phyloP scores from a whole-genome alignment of 371 early-diverging fungal species.

The Blakeslea trispora region DNA sequence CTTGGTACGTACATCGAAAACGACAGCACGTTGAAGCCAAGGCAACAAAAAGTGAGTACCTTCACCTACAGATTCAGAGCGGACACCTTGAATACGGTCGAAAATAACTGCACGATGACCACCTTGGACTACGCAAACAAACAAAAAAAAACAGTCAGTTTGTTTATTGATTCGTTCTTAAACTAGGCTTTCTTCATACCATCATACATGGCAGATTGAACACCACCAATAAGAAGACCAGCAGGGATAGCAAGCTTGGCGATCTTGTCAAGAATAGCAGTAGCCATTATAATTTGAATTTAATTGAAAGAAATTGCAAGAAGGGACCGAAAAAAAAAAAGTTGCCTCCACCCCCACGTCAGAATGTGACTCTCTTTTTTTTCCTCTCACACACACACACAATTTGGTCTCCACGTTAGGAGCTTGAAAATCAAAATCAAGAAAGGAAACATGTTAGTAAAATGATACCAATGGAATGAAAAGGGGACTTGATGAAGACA shows the following conservation, averaged over 20 bases:
- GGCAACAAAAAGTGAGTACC: slow-evolving; percentile 98
- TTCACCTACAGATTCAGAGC: slow-evolving; percentile 77
- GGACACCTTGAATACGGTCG: slow-evolving; percentile 94
- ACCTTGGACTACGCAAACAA: slow-evolving; percentile 76
- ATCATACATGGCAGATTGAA: slow-evolving; percentile 90
- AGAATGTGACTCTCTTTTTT: too few species aligned
- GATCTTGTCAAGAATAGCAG: slow-evolving; percentile 56
- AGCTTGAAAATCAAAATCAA: too few species aligned
- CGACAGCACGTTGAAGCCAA: slow-evolving; percentile 82
- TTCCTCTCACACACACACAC: too few species aligned
- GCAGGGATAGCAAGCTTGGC: slow-evolving; percentile 69
- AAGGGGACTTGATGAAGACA: too few species aligned
- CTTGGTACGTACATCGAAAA: slow-evolving; percentile 89
- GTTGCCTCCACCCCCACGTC: too few species aligned
- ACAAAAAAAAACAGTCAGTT: slow-evolving; percentile 16
- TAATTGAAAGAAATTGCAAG: background rate
- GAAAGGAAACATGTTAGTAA: too few species aligned
- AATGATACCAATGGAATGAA: too few species aligned
- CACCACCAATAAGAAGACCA: slow-evolving; percentile 66
- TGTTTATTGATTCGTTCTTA: slow-evolving; percentile 8
- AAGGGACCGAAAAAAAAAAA: too few species aligned
- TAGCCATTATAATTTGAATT: background rate
- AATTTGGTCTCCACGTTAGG: too few species aligned
- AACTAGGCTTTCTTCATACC: slow-evolving; percentile 57
- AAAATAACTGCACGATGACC: slow-evolving; percentile 97